phyloP scores from a whole-genome alignment of 371 early-diverging fungal genomes.

The Rhizopus delemar region DNA sequence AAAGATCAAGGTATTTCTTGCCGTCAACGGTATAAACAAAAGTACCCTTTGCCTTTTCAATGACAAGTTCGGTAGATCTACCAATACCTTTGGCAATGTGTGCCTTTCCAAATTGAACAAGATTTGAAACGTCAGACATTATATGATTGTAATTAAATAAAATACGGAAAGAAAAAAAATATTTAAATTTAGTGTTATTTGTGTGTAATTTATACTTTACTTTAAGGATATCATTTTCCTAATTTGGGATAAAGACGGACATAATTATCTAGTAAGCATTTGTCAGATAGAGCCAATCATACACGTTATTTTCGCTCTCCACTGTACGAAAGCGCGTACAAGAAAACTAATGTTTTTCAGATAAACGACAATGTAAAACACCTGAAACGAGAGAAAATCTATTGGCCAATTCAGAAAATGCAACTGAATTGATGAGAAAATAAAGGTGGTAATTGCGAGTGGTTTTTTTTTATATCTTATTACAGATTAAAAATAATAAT shows the following conservation, averaged over 20 bases:
- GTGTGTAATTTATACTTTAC: background rate
- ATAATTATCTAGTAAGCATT: slow-evolving; percentile 10
- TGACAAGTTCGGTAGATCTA: slow-evolving; percentile 51
- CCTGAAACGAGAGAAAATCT: too few relatives aligned
- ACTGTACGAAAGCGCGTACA: too few relatives aligned
- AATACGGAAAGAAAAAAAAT: slow-evolving; percentile 8
- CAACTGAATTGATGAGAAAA: too few relatives aligned
- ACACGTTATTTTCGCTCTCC: too few relatives aligned
- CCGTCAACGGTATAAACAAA: slow-evolving; percentile 53
- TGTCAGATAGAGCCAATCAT: slow-evolving; percentile 28
- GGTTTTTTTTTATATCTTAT: too few relatives aligned
- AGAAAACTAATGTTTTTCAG: too few relatives aligned
- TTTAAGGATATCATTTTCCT: slow-evolving; percentile 6
- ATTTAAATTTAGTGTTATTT: background rate
- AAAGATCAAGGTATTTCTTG: slow-evolving; percentile 57
- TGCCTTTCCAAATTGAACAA: slow-evolving; percentile 49
- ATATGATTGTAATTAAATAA: slow-evolving; percentile 3
- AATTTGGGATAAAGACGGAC: slow-evolving; percentile 12
- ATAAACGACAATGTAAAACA: too few relatives aligned
- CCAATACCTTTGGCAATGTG: slow-evolving; percentile 55
- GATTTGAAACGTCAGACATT: slow-evolving; percentile 38
- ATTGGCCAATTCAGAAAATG: too few relatives aligned
- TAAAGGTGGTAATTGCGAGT: too few relatives aligned
- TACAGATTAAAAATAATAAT: too few relatives aligned
- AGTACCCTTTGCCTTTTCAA: slow-evolving; percentile 50